Base-by-base conservation (phyloP, 2,329 filamentous ascomycete species). In the Colletotrichum melonis region DNA sequence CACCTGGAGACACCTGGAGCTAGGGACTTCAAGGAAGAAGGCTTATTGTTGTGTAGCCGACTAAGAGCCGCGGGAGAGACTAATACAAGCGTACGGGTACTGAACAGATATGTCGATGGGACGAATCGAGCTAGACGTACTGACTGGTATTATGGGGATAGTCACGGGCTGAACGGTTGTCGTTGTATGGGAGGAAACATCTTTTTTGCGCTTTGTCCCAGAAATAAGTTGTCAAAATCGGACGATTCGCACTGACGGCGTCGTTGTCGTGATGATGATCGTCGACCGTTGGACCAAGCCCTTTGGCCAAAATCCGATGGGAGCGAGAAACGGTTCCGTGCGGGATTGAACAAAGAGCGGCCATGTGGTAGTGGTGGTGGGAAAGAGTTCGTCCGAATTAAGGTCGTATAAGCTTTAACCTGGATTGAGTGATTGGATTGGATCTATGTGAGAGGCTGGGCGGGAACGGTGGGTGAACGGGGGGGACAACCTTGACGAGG, bases 291-390 rank as follows among this genome's bases (percentile, higher is more conserved):
- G 63, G 26, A 22, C 59, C n/a, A 42, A 11, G 9, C 28, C 16
- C 60, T 32, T 38, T 24, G 9, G 32, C 32, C 32, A 35, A 19
- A 42, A 42, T 42, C 56, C 16, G 38, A 49, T 38, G 60, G 28
- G 42, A 28, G 42, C 42, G 42, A 49, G 28, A 56, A 42, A 16
- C 38, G 38, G 38, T 42, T 16, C 38, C 19, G 46, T 60, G 68
- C 54, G 55, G 55, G 68, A 63, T 24, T 42, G 58, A 46, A 72
- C 58, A 72, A 72, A 63, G 65, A 12, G 14, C 30, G 11, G 49
- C 11, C 16, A 26, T 30, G 38, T 42, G 22, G 52, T 19, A 28
- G 24, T 54, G 28, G 26, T 22, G 19, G 38, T 11, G n/a, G 38
- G 38, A 28, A 35, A 35, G 38, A 7, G 42, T 26, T 64, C 35